Evolutionary conservation across 257 asterid species (phyloP).

Genomic region (Solanum bukasovii): DNA sequence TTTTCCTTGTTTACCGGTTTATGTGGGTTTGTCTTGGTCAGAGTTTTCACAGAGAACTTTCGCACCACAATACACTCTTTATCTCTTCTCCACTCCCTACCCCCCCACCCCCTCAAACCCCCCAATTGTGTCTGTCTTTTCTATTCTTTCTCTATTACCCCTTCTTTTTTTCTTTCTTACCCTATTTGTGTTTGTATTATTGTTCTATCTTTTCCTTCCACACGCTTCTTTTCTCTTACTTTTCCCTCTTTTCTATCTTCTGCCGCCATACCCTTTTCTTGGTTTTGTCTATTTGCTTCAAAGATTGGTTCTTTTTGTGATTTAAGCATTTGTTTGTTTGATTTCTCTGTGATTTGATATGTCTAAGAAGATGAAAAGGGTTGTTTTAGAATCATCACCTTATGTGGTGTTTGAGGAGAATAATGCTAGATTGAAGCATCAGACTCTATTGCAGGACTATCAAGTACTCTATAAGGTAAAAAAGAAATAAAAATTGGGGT

Average conservation of each 20-base stretch:
- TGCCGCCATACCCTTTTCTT: slow-evolving; percentile 12
- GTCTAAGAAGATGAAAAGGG: slow-evolving; percentile 58
- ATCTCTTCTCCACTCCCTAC: neutral
- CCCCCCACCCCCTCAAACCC: neutral
- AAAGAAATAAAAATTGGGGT: neutral
- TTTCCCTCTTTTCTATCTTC: slow-evolving; percentile 11
- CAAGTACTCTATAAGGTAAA: slow-evolving; percentile 56
- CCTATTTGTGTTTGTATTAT: slow-evolving; percentile 5
- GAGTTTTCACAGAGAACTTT: slow-evolving; percentile 66
- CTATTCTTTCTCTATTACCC: slow-evolving; percentile 16
- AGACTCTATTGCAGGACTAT: slow-evolving; percentile 58
- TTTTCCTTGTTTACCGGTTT: slow-evolving; percentile 13
- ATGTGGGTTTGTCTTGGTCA: slow-evolving; percentile 81
- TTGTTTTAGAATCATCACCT: slow-evolving; percentile 18
- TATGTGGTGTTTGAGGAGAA: slow-evolving; percentile 29
- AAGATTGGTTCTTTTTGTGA: slow-evolving; percentile 11
- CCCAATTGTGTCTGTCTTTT: slow-evolving; percentile 2
- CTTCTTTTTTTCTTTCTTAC: neutral
- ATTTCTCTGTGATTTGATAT: slow-evolving; percentile 27
- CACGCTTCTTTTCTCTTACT: neutral
- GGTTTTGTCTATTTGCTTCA: slow-evolving; percentile 18
- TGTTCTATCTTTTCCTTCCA: neutral
- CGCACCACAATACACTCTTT: slow-evolving; percentile 17
- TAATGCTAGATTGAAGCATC: slow-evolving; percentile 43
- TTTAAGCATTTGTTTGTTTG: neutral